phyloP scores from a whole-genome alignment of 441 rosid species.

The Flueggea neowawraea region DNA sequence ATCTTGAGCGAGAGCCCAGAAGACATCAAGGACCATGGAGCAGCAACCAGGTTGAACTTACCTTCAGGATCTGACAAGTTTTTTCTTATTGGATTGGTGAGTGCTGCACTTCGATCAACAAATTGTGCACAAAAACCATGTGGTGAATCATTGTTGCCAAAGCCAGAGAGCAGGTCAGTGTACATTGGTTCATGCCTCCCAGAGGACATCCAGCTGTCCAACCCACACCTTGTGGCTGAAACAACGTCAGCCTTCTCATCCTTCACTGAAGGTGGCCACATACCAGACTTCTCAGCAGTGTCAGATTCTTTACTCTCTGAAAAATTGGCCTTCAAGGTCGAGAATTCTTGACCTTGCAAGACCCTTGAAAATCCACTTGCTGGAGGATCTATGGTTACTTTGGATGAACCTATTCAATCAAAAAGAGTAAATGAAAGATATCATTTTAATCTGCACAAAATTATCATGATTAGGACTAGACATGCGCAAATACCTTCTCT shows the following conservation, averaged over 20 bases:
- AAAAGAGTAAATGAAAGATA: background rate
- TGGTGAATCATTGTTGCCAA: conserved; percentile 49
- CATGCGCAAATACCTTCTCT: conserved; percentile 60
- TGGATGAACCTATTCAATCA: conserved; percentile 51
- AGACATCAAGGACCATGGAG: conserved; percentile 58
- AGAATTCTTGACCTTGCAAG: conserved; percentile 97
- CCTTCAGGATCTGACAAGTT: conserved; percentile 48
- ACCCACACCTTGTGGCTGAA: conserved; percentile 51
- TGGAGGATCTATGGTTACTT: conserved; percentile 59
- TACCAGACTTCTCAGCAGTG: conserved; percentile 54
- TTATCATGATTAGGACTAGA: background rate
- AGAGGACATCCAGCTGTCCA: conserved; percentile 53
- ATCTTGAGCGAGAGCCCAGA: conserved; percentile 62
- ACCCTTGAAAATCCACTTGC: conserved; percentile 79
- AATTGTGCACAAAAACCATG: conserved; percentile 39
- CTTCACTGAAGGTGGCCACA: conserved; percentile 53
- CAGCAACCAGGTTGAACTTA: conserved; percentile 38
- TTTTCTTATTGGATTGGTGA: conserved; percentile 36
- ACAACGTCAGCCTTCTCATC: conserved; percentile 60
- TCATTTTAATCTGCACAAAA: background rate
- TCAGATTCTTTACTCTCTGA: conserved; percentile 60
- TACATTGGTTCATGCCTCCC: conserved; percentile 62
- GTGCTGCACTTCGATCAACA: conserved; percentile 39
- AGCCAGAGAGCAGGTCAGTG: conserved; percentile 79
- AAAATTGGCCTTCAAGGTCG: conserved; percentile 74